These are phyloP conservation scores for Aspergillus proliferans DNA, from an alignment of 2,329 filamentous ascomycete species.

Conservation along the genomic window DNA sequence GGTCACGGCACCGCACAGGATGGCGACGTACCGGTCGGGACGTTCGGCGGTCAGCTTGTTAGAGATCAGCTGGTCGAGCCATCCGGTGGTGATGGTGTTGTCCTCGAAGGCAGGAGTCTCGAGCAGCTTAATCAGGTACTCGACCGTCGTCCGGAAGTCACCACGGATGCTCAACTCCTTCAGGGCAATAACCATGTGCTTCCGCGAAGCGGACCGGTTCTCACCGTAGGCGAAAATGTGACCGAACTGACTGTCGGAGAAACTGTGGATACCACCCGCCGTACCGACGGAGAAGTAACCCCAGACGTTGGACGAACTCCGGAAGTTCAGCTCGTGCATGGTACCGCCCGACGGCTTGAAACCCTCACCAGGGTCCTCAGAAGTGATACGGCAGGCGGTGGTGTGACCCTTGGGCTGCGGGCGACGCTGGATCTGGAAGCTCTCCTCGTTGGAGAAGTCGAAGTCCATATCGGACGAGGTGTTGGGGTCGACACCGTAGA, in stretches of 20 bases:
- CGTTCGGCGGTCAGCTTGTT: conserved; percentile 96
- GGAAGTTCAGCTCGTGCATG: conserved; percentile 98
- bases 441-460: conserved; percentile 83
- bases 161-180: conserved; percentile 99
- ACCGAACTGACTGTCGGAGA: conserved; percentile 97
- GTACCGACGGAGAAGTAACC: conserved; percentile 99
- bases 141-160: conserved; percentile 97
- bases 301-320: conserved; percentile 98
- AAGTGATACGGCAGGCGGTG: conserved; percentile 97
- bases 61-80: conserved; percentile 96
- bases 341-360: conserved; percentile 99
- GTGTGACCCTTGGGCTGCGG: conserved; percentile 94
- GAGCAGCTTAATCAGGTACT: conserved; percentile 97
- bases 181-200: conserved; percentile 98
- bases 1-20: conserved; percentile 89
- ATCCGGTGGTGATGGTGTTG: conserved; percentile 98
- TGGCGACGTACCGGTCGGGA: conserved; percentile 86
- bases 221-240: conserved; percentile 99
- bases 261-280: conserved; percentile 95
- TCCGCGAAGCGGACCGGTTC: conserved; percentile 89
- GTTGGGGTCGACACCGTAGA: conserved; percentile 93
- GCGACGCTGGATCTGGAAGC: conserved; percentile 75
- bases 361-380: conserved; percentile 95
- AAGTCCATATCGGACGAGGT: conserved; percentile 87
- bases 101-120: conserved; percentile 98